These are phyloP conservation scores for Sordaria brevicollis DNA, from an alignment of 495 filamentous ascomycete species.

Conservation along the genomic window DNA sequence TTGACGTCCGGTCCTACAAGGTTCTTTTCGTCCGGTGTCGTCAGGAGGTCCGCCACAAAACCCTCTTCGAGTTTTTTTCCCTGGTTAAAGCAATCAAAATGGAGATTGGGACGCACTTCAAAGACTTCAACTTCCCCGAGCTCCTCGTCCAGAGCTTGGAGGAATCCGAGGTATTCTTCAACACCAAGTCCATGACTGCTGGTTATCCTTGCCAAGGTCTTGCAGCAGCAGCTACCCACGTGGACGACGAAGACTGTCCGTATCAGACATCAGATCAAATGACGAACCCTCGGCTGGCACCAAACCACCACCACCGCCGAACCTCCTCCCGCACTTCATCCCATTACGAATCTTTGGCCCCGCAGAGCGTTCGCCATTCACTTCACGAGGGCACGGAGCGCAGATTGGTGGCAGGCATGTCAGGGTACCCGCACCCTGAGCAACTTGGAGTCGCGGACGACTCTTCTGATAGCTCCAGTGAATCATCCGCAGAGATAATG, in stretches of 20 bases:
- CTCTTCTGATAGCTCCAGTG: constrained; percentile 14
- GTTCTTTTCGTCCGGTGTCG: background rate
- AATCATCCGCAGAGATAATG: constrained; percentile 17
- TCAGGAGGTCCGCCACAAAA: background rate
- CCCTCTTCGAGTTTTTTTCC: background rate
- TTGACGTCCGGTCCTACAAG: background rate
- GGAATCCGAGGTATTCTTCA: constrained; percentile 25
- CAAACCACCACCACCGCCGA: background rate
- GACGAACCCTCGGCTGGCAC: background rate
- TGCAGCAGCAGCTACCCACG: constrained; percentile 11
- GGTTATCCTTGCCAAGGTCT: constrained; percentile 24
- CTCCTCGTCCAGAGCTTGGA: constrained; percentile 33
- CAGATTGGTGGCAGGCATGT: background rate
- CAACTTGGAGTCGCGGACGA: background rate
- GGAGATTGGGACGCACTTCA: constrained; percentile 10
- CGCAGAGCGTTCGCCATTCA: background rate
- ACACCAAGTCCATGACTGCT: constrained; percentile 31
- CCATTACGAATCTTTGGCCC: background rate
- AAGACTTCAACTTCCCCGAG: constrained; percentile 33
- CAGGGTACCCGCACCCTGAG: background rate
- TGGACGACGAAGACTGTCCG: constrained; percentile 10
- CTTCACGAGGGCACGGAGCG: background rate
- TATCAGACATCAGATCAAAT: constrained; percentile 1
- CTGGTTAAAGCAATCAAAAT: constrained; percentile 1
- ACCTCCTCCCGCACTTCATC: background rate